Percentiles rank a stretch among this genome's conserved stretches.
Conservation (phyloP, 2,329 filamentous ascomycete species). For the Xylogone sp. region DNA sequence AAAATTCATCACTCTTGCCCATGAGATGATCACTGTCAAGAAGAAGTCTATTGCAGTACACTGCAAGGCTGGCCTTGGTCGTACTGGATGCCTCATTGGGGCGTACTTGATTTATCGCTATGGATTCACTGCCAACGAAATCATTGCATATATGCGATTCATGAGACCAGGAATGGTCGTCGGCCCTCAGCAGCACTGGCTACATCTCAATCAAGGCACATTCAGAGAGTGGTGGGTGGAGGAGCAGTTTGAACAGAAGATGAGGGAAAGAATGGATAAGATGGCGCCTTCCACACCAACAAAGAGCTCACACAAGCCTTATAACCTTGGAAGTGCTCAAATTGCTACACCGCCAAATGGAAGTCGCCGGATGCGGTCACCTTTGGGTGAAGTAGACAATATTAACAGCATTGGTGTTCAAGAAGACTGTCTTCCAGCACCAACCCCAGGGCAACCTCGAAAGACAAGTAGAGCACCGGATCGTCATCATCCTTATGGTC, state of each 20-base stretch:
- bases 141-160: slow-evolving; percentile 98
- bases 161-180: slow-evolving; percentile 99
- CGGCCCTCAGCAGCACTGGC: slow-evolving; percentile 96
- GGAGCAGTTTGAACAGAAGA: slow-evolving; percentile 44
- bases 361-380: slow-evolving; percentile 70
- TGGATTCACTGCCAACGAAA: slow-evolving; percentile 94
- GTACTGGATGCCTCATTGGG: slow-evolving; percentile 93
- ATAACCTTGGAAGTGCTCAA: slow-evolving; percentile 59
- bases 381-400: slow-evolving; percentile 89
- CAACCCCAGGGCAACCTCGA: slow-evolving; percentile 91
- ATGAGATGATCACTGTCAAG: slow-evolving; percentile 87
- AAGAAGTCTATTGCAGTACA: slow-evolving; percentile 95
- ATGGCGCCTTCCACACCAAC: slow-evolving; percentile 54
- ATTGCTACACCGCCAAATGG: slow-evolving; percentile 82
- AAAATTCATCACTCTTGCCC: slow-evolving; percentile 91
- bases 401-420: slow-evolving; percentile 69
- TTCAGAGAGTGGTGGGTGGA: slow-evolving; percentile 98
- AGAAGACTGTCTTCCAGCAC: slow-evolving; percentile 90
- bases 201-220: slow-evolving; percentile 91
- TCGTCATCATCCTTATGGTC: slow-evolving; percentile 69
- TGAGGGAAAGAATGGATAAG: slow-evolving; percentile 50
- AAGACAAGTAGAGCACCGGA: slow-evolving; percentile 75
- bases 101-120: slow-evolving; percentile 97
- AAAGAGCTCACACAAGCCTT: slow-evolving; percentile 57
- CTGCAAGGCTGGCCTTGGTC: slow-evolving; percentile 94